phyloP scores from a whole-genome alignment of 2,329 filamentous ascomycete species.

The Rugonectria rugulosa region DNA sequence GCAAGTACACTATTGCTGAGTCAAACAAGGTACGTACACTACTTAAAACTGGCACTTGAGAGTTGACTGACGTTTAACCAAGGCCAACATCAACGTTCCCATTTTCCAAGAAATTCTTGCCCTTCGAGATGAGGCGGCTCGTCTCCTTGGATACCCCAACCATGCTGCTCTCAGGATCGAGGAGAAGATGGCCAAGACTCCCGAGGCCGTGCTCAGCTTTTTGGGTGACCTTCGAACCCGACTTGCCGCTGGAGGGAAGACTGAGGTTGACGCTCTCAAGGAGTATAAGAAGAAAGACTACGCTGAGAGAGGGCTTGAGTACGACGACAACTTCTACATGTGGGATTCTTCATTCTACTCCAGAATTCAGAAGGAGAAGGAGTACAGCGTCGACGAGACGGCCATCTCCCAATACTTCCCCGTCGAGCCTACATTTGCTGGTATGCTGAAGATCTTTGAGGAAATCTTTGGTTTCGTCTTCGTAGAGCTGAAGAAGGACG shows the following conservation, averaged over 20 bases:
- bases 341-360: conserved; percentile 87
- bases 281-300: conserved; percentile 77
- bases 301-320: conserved; percentile 63
- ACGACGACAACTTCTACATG: conserved; percentile 77
- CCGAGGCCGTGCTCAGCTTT: conserved; percentile 76
- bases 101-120: conserved; percentile 79
- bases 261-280: conserved; percentile 75
- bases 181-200: conserved; percentile 85
- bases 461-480: conserved; percentile 82
- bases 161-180: conserved; percentile 80
- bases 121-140: conserved; percentile 79
- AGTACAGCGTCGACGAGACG: conserved; percentile 81
- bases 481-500: conserved; percentile 73
- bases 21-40: conserved; percentile 72
- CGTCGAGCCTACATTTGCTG: conserved; percentile 73
- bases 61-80: conserved; percentile 8
- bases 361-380: conserved; percentile 79
- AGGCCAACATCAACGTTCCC: conserved; percentile 73
- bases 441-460: conserved; percentile 86
- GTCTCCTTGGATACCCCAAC: conserved; percentile 77
- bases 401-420: conserved; percentile 88
- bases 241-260: conserved; percentile 72
- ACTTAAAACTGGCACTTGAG: background rate
- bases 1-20: conserved; percentile 74
- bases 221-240: conserved; percentile 73